Base-by-base conservation (phyloP, 106 monocot species). In the Amphibolis antarctica region DNA sequence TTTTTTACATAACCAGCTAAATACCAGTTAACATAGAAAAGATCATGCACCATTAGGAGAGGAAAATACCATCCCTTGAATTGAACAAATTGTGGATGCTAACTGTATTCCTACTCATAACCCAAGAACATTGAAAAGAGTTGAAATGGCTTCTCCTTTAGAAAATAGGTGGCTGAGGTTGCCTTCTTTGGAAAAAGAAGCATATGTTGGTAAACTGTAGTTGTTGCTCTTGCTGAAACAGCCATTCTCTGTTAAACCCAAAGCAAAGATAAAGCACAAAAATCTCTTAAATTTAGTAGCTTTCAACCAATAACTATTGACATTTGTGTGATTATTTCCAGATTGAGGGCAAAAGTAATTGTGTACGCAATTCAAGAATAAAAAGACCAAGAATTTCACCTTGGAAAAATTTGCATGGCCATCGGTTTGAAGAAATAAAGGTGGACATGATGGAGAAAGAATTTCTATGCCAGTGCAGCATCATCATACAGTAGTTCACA, bases 141-240 rank as follows among this genome's bases (percentile, higher is more conserved):
- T 96, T 49, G 94, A 96, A 62, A 96, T 96, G 28, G 94, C 94
- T 75, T 96, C 94, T 46, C 94, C 94, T 84, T 96, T 96, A 14
- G 89, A 89, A 82, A 90, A 90, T 22, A 96, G 68, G 68, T 96
- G 90, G 65, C 94, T 90, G 22, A 96, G 82, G 53, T 96, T 96
- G 43, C 89, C 86, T 72, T 96, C 94, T 80, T 84, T 90, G 23
- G 89, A 89, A 84, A 96, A 96, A 52, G 94, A 77, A 64, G 94
- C 90, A 80, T 96, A 96, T 67, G 90, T 96, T 53, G 94, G 94
- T 22, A 96, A 60, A 49, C 94, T 46, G 94, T 77, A 63, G 94
- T 80, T 43, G 94, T 96, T 26, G 94, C 94, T 70, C 94, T 81
- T 68, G 94, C 94, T 55, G 89, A 89, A 66, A 96, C 94, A 63